A percentile compares a stretch with the other conserved stretches of the same genome.
phyloP scores from a whole-genome alignment of 257 asterid genomes.

The Petunia axillaris region DNA sequence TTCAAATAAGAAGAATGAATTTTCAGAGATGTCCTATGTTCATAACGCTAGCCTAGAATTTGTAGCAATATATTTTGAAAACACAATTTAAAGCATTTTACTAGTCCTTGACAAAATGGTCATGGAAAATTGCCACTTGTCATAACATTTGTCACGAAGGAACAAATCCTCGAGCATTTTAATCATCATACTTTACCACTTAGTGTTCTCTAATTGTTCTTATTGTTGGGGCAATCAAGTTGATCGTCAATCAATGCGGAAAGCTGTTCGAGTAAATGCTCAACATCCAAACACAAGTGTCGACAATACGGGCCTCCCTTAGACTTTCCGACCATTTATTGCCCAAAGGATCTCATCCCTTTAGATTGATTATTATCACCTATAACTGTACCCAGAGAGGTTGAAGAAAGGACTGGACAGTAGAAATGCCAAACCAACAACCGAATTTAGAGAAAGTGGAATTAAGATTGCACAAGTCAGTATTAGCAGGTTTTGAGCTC shows the following conservation, averaged over 20 bases:
- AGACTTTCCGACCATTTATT: background rate
- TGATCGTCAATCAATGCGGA: background rate
- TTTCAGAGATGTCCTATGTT: too few species aligned
- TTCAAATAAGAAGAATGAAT: too few species aligned
- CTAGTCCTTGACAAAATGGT: background rate
- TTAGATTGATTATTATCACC: background rate
- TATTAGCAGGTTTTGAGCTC: background rate
- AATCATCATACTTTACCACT: background rate
- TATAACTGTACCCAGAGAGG: background rate
- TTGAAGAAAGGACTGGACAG: background rate
- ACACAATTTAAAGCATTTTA: background rate
- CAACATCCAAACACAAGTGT: constrained; percentile 15
- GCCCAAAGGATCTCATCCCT: background rate
- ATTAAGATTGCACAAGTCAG: background rate
- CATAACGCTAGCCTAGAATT: background rate
- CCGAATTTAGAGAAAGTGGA: background rate
- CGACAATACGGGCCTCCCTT: background rate
- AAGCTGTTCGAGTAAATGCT: background rate
- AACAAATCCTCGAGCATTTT: background rate
- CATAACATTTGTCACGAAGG: background rate
- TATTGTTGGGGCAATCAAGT: background rate
- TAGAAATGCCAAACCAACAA: background rate
- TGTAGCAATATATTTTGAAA: constrained; percentile 2
- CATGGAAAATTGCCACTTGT: background rate
- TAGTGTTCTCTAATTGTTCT: background rate